Percentiles rank a stretch among this genome's conserved stretches.
Conservation (phyloP, 1,284 basidiomycete genomes). For the Neonothopanus nambi region DNA sequence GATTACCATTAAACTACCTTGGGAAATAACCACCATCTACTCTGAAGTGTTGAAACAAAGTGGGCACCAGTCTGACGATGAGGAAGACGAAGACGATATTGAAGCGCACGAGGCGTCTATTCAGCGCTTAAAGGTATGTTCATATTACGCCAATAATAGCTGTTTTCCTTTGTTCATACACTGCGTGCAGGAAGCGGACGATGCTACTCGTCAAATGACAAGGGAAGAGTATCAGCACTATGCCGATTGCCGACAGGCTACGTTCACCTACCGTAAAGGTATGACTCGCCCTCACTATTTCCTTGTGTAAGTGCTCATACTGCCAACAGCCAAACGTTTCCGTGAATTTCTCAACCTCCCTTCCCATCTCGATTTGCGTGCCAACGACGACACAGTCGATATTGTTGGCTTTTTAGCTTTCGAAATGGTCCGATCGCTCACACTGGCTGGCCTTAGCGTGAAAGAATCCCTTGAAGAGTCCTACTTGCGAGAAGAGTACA, state of each 20-base stretch:
- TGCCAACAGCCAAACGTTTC: constrained; percentile 82
- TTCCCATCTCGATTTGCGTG: constrained; percentile 84
- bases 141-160: not conserved
- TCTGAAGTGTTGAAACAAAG: constrained; percentile 76
- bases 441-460: constrained; percentile 82
- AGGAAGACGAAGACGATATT: constrained; percentile 94
- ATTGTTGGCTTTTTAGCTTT: constrained; percentile 97
- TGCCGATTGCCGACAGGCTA: constrained; percentile 95
- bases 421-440: constrained; percentile 94
- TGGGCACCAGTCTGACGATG: constrained; percentile 83
- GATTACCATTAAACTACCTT: constrained; percentile 93
- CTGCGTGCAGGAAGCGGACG: constrained; percentile 79
- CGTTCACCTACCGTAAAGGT: constrained; percentile 97
- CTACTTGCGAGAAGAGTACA: constrained; percentile 64
- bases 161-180: not conserved
- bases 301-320: not conserved
- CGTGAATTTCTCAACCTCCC: constrained; percentile 95
- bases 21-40: constrained; percentile 94
- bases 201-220: constrained; percentile 94
- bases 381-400: constrained; percentile 94
- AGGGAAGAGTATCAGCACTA: constrained; percentile 97
- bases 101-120: constrained; percentile 96
- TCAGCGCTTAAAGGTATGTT: constrained; percentile 73
- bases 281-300: not conserved
- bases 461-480: constrained; percentile 79